phyloP scores from a whole-genome alignment of 176 grass and related monocot species.

The Stipa capillata region DNA sequence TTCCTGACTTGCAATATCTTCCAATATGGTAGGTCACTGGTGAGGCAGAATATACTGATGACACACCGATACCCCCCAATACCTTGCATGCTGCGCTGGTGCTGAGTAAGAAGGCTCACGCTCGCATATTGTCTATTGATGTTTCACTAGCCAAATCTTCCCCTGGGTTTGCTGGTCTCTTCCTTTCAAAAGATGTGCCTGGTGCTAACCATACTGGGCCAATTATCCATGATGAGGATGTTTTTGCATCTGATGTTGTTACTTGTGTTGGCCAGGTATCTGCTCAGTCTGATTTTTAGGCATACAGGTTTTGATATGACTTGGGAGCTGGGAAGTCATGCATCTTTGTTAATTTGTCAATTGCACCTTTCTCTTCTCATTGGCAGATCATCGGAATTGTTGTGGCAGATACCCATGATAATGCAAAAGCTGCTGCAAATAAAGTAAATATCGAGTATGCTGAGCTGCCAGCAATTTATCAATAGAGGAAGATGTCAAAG shows the following conservation, averaged over 20 bases:
- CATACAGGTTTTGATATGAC: slow-evolving; percentile 17
- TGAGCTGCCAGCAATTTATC: slow-evolving; percentile 83
- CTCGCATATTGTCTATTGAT: slow-evolving; percentile 77
- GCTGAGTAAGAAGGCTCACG: slow-evolving; percentile 89
- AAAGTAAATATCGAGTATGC: slow-evolving; percentile 73
- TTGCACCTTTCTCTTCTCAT: slow-evolving; percentile 16
- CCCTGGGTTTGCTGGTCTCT: slow-evolving; percentile 75
- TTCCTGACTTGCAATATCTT: slow-evolving; percentile 27
- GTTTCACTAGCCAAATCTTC: slow-evolving; percentile 69
- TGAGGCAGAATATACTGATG: slow-evolving; percentile 87
- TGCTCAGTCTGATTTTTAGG: slow-evolving; percentile 9
- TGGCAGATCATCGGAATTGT: slow-evolving; percentile 81
- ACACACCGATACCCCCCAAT: slow-evolving; percentile 58
- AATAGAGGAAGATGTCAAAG: slow-evolving; percentile 66
- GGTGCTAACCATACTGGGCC: slow-evolving; percentile 65
- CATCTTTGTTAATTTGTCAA: not conserved
- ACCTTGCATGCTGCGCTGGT: slow-evolving; percentile 81
- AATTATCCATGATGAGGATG: slow-evolving; percentile 70
- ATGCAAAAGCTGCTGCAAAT: slow-evolving; percentile 76
- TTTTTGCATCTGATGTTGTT: slow-evolving; percentile 83
- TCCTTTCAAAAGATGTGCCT: slow-evolving; percentile 71
- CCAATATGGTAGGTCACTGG: slow-evolving; percentile 70
- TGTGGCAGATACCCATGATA: slow-evolving; percentile 97
- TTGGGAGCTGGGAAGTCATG: not conserved
- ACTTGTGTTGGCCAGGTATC: slow-evolving; percentile 98